A percentile compares a stretch with the other conserved stretches of the same genome.
phyloP scores from a whole-genome alignment of 306 rosid genomes.

The Lagenaria siceraria region DNA sequence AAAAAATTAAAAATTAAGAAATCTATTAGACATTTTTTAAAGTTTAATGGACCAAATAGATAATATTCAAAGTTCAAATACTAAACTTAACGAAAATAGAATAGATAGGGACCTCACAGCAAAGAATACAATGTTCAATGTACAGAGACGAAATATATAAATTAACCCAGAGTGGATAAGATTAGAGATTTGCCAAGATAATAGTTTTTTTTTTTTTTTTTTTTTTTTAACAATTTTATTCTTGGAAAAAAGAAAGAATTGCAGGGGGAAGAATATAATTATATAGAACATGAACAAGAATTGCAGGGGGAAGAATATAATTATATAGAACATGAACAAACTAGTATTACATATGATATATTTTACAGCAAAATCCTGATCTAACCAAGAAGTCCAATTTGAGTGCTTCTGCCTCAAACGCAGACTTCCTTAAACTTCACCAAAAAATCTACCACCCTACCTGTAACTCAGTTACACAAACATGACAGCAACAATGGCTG shows the following conservation, averaged over 20 bases:
- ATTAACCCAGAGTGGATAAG: no score
- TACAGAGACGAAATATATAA: no score
- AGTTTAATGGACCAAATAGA: no score
- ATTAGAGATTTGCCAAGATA: no score
- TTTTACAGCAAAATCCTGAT: constrained; percentile 9
- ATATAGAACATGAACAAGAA: constrained; percentile 6
- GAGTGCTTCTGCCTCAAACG: not conserved
- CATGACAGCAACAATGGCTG: constrained; percentile 4
- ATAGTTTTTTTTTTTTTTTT: no score
- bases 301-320: not conserved
- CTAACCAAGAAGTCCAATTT: not conserved
- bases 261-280: not conserved
- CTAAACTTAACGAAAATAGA: no score
- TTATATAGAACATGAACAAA: constrained; percentile 4
- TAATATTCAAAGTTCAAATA: no score
- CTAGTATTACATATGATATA: constrained; percentile 3
- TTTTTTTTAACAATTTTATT: no score
- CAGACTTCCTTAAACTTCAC: not conserved
- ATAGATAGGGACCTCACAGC: no score
- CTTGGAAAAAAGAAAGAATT: not conserved
- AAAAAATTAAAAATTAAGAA: no score
- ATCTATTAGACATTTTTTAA: no score
- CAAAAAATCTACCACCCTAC: not conserved
- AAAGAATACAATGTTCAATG: no score
- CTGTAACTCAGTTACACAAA: not conserved